Base-by-base conservation (phyloP, 2,329 filamentous ascomycete genomes). In the Aspergillus cejpii region DNA sequence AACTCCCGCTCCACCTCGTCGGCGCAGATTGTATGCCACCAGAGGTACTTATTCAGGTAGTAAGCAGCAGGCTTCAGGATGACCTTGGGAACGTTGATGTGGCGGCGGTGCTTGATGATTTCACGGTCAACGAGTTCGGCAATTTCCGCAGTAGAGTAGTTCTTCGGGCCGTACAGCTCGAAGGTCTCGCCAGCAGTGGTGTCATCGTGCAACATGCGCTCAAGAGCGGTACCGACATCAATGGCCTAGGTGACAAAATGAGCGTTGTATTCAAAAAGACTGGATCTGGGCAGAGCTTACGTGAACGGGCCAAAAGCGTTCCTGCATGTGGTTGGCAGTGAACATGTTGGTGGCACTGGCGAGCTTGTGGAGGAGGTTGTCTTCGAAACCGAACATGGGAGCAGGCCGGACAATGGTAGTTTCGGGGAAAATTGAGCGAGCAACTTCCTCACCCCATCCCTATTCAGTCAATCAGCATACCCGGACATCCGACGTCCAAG, bases 321-420 rank as follows among this genome's bases (percentile, higher is more conserved):
- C 85, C 67, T 88, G 79, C 85, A 97, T 88, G 73, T 91, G 81
- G 74, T 98, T 98, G 46, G 88, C 79, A 19, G 89, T 96, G 62
- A 97, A 79, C 46, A 95, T 64, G 67, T 94, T 94, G 48, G 82
- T 81, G 8, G 83, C 76, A 54, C 81, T 79, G 33, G 91, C 92
- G 41, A 97, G 81, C 64, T 82, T 87, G 67, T 94, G 81, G 28
- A 98, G 81, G 36, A 98, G 79, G 60, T 84, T 84, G 70, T 98
- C 92, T 70, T 98, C 92, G 62, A 89, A 94, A 27, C 92, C 92
- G 64, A 94, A 98, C 68, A 95, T 79, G 42, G 90, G 92, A 10
- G 91, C 87, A 36, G 92, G 92, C 52, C 92, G 83, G 53, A 98
- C 92, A 57, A 98, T 89, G 37, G 92, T 98, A 14, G 92, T 94